Base-by-base conservation (phyloP, 176 grass and related monocot species). In the Elymus sibiricus region DNA sequence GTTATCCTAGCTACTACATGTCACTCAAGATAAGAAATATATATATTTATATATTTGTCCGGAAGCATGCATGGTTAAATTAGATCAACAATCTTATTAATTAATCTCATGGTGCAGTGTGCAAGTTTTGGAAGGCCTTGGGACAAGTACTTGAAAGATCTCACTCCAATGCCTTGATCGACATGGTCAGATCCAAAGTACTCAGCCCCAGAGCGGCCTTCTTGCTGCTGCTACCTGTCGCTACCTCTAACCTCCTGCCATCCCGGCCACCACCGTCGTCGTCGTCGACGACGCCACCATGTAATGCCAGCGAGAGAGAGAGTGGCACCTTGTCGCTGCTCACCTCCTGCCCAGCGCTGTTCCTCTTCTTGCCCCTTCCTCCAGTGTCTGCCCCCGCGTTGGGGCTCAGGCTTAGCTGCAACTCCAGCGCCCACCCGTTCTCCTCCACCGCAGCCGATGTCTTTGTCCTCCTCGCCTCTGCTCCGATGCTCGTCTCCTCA, bases 141-240 rank as follows among this genome's bases (percentile, higher is more conserved):
- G 74, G 83, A 93, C 89, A 87, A 96, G 97, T 99, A 99, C 97
- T 99, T 99, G 92, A 97, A 99, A 94, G 94, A 99, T 99, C 97
- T 99, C 97, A 99, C 97, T 99, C 97, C 97, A 94, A 93, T 94
- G 97, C 90, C 85, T 78, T 93, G 72, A 99, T 99, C 63, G 97
- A 99, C 97, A 99, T 99, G 97, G 97, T 99, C 87, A 99, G 97
- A 97, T 99, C 97, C 90, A 97, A 97, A 97, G 94, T 99, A 97
- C 94, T 97, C 92, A 89, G 79, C 85, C 92, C 97, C 94, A 94
- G 58, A 85, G 90, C 83, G 92, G 90, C 94, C 92, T 86, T 90
- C 42, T 90, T 94, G 76, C 84, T 89, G 70, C 79, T 88, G 51
- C 89, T 90, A 80, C 79, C 90, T 88, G 51, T 86, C 67, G 53